A percentile compares a stretch with the other conserved stretches of the same genome.
These are phyloP conservation scores for Conticribra guillardii DNA, from an alignment of 108 stramenopile genomes.

Conservation along the genomic window DNA sequence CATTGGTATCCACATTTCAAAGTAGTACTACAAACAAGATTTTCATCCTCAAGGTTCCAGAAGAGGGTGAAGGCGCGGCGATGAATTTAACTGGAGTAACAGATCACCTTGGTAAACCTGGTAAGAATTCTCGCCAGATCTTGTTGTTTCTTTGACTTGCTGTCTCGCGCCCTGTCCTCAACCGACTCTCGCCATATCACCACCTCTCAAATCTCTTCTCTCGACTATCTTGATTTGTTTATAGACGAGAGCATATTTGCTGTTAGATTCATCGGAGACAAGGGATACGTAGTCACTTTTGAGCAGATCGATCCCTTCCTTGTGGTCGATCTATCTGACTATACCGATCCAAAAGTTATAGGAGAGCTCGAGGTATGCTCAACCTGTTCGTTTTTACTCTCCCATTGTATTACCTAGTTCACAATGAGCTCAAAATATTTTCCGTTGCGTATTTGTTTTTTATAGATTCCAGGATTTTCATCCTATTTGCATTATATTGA, in stretches of 20 bases:
- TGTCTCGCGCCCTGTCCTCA: no score
- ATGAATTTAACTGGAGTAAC: constrained; percentile 44
- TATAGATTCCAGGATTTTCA: constrained; percentile 45
- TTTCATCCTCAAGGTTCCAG: constrained; percentile 44
- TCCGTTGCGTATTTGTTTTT: background rate
- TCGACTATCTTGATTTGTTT: no score
- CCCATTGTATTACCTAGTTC: background rate
- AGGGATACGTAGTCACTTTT: constrained; percentile 49
- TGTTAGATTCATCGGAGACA: constrained; percentile 44
- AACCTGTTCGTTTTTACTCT: background rate
- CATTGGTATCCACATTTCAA: no score
- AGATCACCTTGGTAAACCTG: constrained; percentile 49
- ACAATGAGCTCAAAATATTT: background rate
- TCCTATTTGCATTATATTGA: constrained; percentile 51
- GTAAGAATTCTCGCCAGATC: no score
- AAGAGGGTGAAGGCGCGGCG: constrained; percentile 12
- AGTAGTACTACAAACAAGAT: constrained; percentile 45
- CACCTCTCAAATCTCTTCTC: no score
- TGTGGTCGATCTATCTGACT: constrained; percentile 32
- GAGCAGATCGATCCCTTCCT: constrained; percentile 44
- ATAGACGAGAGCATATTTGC: constrained; percentile 40
- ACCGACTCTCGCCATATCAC: no score
- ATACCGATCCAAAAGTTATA: constrained; percentile 30
- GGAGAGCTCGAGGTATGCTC: constrained; percentile 45
- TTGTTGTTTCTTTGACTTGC: no score